Evolutionary conservation across 345 rosid species (phyloP), one percentile per base, ranked within the genome.

Genomic region (Anastatica hierochuntica): DNA sequence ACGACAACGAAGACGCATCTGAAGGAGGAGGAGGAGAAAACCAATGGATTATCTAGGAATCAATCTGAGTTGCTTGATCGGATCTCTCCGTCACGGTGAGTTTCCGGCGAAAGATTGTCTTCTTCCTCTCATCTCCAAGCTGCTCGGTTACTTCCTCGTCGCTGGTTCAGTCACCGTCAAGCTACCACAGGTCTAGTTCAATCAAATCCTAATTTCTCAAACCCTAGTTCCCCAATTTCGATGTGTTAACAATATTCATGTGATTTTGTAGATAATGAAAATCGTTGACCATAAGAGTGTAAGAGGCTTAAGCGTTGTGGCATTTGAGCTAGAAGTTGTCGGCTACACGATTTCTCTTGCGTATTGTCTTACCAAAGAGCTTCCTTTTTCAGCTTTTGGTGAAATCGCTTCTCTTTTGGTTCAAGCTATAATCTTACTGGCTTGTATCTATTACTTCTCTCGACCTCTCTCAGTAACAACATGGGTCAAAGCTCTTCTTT

Each of bases 151-250:
- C 60, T 71, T 72, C 71, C 83, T 92, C 80, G 82, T 92, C 40
- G 88, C 84, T 37, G 85, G 82, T 61, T 92, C 96, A 69, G 68
- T 94, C 74, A 83, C 94, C 49, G 96, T 92, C 76, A 92, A 92
- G 62, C 74, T 92, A 60, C 98, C 98, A 29, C 95, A 85, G 90
- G 90, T 78, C 31, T 12, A 2, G 10, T 10, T 14, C 7, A 14
- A n/a, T 0, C 31, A 31, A 44, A 30, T 5, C 40, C 3, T 6
- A 5, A 24, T 9, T 14, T 11, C 4, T n/a, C 42, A n/a, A n/a
- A n/a, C n/a, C n/a, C n/a, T n/a, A n/a, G n/a, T 6, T 6, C 21
- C 8, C n/a, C 14, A 13, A 6, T 29, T 8, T 5, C 10, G 2
- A 29, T 29, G 8, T 8, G 10, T 6, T 29, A 8, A 29, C 3